Percentiles rank a stretch among this genome's conserved stretches.
Evolutionary conservation across 1,139 yeast species (phyloP).

Genomic region (Suzukiozyma palmioleophila): DNA sequence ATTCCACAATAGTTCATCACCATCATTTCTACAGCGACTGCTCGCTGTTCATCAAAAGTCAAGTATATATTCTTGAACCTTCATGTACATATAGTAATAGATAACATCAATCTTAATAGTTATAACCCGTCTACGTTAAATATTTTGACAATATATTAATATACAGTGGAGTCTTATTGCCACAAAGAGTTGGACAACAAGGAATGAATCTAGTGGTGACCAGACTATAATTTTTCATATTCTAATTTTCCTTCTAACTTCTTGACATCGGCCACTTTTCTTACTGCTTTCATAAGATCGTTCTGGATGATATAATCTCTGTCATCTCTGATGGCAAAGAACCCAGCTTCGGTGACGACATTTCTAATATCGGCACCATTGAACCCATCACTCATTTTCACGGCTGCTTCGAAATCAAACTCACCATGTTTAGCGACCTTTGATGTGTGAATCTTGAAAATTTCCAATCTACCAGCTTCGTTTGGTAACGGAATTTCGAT

Average conservation of each 20-base stretch:
- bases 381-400: conserved; percentile 97
- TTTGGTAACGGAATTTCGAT: conserved; percentile 96
- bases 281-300: conserved; percentile 95
- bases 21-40: too few species aligned
- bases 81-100: not conserved
- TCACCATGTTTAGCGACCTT: conserved; percentile 90
- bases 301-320: conserved; percentile 91
- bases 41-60: not conserved
- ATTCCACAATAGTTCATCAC: too few species aligned
- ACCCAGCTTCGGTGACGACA: conserved; percentile 98
- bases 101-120: not conserved
- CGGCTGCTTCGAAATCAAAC: conserved; percentile 94
- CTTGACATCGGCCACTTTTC: conserved; percentile 96
- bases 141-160: not conserved
- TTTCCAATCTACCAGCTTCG: conserved; percentile 92
- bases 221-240: conserved; percentile 70
- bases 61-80: not conserved
- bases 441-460: conserved; percentile 89
- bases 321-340: conserved; percentile 96
- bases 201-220: not conserved
- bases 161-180: not conserved
- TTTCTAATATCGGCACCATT: conserved; percentile 99
- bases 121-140: not conserved
- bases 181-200: too few species aligned
- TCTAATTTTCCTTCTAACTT: conserved; percentile 95